phyloP scores from a whole-genome alignment of 2,329 filamentous ascomycete species.

The Colletotrichum zoysiae region DNA sequence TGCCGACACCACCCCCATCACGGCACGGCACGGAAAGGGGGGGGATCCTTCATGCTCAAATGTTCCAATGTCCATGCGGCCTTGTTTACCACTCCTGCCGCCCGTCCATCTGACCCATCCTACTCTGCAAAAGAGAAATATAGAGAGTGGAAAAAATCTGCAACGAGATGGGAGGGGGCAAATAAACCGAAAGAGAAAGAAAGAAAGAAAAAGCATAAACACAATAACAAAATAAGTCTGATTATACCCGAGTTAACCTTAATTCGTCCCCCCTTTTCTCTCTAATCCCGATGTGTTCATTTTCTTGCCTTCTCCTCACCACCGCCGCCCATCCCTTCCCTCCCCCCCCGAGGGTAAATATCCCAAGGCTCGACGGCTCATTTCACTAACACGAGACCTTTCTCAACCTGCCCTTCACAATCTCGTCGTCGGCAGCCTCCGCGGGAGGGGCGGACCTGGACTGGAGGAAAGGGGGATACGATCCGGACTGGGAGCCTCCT shows the following conservation, averaged over 20 bases:
- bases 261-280: background rate
- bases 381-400: background rate
- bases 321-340: background rate
- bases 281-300: background rate
- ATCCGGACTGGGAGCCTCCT: background rate
- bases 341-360: background rate
- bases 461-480: background rate
- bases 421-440: background rate
- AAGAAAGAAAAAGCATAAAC: no score
- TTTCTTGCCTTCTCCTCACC: background rate
- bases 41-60: background rate
- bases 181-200: background rate
- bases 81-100: background rate
- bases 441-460: background rate
- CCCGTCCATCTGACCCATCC: background rate
- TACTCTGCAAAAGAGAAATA: background rate
- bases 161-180: background rate
- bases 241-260: background rate
- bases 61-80: background rate
- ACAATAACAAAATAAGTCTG: background rate
- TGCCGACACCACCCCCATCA: no score
- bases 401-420: background rate
- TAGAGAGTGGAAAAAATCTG: background rate
- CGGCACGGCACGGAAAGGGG: background rate
- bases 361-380: background rate